These are phyloP conservation scores for Micractinium sp. DNA, from an alignment of 139 green algal genomes.

Conservation along the genomic window DNA sequence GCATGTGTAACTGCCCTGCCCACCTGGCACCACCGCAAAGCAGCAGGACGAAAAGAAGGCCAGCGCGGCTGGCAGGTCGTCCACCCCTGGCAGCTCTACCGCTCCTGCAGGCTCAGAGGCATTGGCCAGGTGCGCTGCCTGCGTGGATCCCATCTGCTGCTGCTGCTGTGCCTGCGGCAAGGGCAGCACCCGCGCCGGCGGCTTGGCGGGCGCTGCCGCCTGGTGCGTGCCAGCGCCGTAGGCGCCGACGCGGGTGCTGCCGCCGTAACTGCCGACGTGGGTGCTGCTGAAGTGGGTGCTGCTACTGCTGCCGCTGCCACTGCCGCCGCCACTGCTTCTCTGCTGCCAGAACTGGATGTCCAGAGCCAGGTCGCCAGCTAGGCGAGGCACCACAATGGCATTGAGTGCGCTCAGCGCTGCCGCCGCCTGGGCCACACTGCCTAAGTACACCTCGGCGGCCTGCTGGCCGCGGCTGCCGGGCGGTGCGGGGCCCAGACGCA, in stretches of 20 bases:
- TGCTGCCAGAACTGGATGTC: slow-evolving; percentile 10
- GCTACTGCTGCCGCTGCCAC: not conserved
- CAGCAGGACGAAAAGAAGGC: not conserved
- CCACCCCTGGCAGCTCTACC: not conserved
- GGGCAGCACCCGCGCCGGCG: not conserved
- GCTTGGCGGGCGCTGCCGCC: not conserved
- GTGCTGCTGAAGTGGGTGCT: not conserved
- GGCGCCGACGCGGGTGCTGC: not conserved
- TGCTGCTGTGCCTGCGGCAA: not conserved
- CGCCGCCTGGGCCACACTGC: not conserved
- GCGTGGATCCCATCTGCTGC: not conserved
- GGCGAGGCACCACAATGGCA: slow-evolving; percentile 10
- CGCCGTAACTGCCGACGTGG: not conserved
- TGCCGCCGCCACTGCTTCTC: not conserved
- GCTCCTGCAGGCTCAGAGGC: not conserved
- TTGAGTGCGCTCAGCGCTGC: slow-evolving; percentile 18
- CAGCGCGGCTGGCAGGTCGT: not conserved
- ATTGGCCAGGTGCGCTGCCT: not conserved
- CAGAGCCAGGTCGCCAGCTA: not conserved
- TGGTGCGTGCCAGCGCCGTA: not conserved
- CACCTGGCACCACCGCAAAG: slow-evolving; percentile 9
- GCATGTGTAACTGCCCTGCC: not conserved
- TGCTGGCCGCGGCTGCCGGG: not conserved
- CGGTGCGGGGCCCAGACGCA: not conserved
- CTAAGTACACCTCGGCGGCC: slow-evolving; percentile 15